Evolutionary conservation across 441 rosid species (phyloP), one percentile per base, ranked within the genome.

Genomic region (Populus trichocarpa): DNA sequence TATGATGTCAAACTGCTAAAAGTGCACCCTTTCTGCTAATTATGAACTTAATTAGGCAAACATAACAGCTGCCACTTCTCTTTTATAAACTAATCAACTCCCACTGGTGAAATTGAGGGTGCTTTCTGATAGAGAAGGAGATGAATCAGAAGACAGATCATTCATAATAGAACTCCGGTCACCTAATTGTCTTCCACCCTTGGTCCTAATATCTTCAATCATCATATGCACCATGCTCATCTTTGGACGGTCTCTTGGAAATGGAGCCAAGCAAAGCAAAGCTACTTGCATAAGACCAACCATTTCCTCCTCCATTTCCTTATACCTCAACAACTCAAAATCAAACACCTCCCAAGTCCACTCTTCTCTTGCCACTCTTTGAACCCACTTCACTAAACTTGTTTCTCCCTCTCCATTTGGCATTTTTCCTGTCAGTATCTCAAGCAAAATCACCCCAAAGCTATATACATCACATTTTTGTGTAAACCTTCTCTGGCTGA

Each of bases 271-370:
- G 75, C 92, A 87, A 42, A 83, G 83, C 78, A 83, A 79, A 23
- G 92, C 89, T 61, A 85, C 83, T 50, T 84, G 84, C 87, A 86
- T 79, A 1, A 86, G 81, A 42, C 78, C 84, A 71, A 69, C 75
- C 88, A 89, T 89, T 68, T 85, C 84, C 26, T 70, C 83, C 77
- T 85, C 84, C 86, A 61, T 80, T 36, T 78, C 86, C 59, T 80
- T 87, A 63, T 78, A 72, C 72, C 83, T 76, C n/a, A 74, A 33
- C 81, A 87, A 42, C 80, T 86, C 92, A 38, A 85, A 85, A 83
- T 89, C 88, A 61, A 89, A 87, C 77, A 89, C 86, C 73, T 87
- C 89, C 84, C 86, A 83, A 1, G 66, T 66, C 85, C 82, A 83
- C 69, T 85, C 86, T 22, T 81, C 84, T 33, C 76, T 68, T 18